Base-by-base conservation (phyloP, 2,329 filamentous ascomycete species). In the Penicillium psychrosexuale region DNA sequence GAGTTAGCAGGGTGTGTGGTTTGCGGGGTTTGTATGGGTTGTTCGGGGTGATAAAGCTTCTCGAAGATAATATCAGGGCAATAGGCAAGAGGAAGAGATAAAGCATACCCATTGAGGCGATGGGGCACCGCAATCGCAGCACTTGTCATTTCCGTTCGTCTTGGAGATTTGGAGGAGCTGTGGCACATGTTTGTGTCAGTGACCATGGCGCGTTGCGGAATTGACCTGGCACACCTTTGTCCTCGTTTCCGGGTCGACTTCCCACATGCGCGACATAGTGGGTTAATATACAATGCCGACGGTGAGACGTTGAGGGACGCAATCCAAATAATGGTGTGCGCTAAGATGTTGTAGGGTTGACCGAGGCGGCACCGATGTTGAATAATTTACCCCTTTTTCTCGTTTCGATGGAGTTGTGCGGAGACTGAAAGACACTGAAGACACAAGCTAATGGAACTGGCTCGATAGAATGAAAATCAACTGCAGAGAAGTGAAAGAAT, bases 231-330 rank as follows among this genome's bases (percentile, higher is more conserved):
- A 44, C 78, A 95, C 92, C 85, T 97, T 97, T 71, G 89, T 91
- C 77, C 91, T 86, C 59, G 93, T 97, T 81, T 97, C 93, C 46
- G 94, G 94, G 76, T 99, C 94, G 63, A 99, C 91, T 79, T 99
- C 94, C 94, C 94, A 99, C 89, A 96, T 93, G 77, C 92, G 93
- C 70, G 84, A 76, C 74, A 75, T 75, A 9, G 33, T 59, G 56
- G 57, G 51, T 45, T 48, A 36, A 31, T 47, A 34, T 62, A 58
- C 50, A 59, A 42, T 47, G 11, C 22, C 15, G 43, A 39, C 34
- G 44, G 8, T 30, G 36, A n/a, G 24, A 44, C 2, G 27, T n/a
- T 6, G 24, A 28, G 28, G 11, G 44, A 39, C 19, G 33, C 17
- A 43, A 33, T 34, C 36, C 49, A 55, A 63, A 50, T 61, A 49